phyloP scores from a whole-genome alignment of 371 early-diverging fungal genomes.

The Actinomucor elegans region DNA sequence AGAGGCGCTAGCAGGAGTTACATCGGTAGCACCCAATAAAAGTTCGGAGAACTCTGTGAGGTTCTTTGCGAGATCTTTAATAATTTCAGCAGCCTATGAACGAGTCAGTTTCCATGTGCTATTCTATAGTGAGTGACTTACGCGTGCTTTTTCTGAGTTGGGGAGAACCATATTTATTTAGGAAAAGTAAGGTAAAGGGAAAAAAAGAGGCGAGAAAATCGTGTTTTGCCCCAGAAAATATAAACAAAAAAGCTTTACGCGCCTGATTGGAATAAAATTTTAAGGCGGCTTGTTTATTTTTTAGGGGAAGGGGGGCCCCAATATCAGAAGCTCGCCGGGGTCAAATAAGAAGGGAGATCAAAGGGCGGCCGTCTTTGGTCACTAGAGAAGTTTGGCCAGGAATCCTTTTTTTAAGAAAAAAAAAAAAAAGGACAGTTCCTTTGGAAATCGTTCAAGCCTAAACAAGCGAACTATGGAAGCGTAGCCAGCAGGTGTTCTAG shows the following conservation, averaged over 20 bases:
- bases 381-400: too few relatives aligned
- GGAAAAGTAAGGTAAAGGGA: background rate
- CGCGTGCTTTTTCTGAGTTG: constrained; percentile 1
- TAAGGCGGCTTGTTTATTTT: background rate
- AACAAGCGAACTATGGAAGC: too few relatives aligned
- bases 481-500: too few relatives aligned
- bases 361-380: too few relatives aligned
- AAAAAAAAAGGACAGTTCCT: too few relatives aligned
- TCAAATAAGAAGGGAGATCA: too few relatives aligned
- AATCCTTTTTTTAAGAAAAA: too few relatives aligned
- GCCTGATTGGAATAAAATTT: constrained; percentile 1
- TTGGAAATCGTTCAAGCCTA: too few relatives aligned
- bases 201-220: constrained; percentile 2
- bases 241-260: background rate
- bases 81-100: background rate
- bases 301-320: background rate
- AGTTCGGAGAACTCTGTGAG: constrained; percentile 7
- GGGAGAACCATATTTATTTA: background rate
- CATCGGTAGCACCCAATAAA: background rate
- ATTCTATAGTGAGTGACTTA: background rate
- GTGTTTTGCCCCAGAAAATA: background rate
- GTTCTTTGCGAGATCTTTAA: constrained; percentile 1
- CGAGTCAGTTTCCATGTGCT: background rate
- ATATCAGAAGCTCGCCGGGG: background rate
- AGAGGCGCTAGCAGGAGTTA: background rate